A percentile compares a stretch with the other conserved stretches of the same genome.
phyloP scores from a whole-genome alignment of 768 basidiomycete genomes.

The Vararia minispora region DNA sequence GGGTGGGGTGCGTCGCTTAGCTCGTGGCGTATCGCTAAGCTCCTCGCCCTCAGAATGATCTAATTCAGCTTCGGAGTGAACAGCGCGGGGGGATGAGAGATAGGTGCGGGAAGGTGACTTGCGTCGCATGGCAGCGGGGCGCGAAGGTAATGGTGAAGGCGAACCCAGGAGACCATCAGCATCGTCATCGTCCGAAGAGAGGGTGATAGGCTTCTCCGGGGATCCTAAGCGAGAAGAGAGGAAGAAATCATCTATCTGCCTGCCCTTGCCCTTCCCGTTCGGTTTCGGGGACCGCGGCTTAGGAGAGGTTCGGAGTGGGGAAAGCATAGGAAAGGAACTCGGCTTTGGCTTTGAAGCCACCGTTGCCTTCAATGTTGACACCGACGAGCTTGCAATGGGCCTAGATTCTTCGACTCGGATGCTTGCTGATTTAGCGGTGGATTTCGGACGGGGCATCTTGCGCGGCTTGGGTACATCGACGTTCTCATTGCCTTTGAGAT shows the following conservation, averaged over 20 bases:
- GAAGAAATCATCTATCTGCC: background rate
- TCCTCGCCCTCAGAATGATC: no score
- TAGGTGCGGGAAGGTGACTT: background rate
- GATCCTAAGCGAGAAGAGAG: background rate
- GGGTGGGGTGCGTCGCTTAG: no score
- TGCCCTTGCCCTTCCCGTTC: background rate
- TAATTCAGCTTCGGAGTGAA: slow-evolving; percentile 1
- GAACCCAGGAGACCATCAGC: background rate
- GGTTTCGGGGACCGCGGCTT: background rate
- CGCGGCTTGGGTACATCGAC: background rate
- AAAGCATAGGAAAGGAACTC: background rate
- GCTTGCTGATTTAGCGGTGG: background rate
- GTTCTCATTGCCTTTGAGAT: background rate
- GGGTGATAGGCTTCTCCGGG: background rate
- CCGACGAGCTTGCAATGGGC: background rate
- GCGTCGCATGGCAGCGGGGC: slow-evolving; percentile 5
- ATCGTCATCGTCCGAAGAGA: slow-evolving; percentile 3
- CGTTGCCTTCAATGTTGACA: background rate
- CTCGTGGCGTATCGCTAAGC: no score
- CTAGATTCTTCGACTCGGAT: background rate
- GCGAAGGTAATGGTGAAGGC: no score
- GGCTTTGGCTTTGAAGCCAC: background rate
- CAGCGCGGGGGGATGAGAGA: background rate
- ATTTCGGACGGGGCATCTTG: background rate
- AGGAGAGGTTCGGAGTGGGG: background rate